A percentile compares a stretch with the other conserved stretches of the same genome.
phyloP scores from a whole-genome alignment of 2,329 filamentous ascomycete species.

The Talaromyces sp. region DNA sequence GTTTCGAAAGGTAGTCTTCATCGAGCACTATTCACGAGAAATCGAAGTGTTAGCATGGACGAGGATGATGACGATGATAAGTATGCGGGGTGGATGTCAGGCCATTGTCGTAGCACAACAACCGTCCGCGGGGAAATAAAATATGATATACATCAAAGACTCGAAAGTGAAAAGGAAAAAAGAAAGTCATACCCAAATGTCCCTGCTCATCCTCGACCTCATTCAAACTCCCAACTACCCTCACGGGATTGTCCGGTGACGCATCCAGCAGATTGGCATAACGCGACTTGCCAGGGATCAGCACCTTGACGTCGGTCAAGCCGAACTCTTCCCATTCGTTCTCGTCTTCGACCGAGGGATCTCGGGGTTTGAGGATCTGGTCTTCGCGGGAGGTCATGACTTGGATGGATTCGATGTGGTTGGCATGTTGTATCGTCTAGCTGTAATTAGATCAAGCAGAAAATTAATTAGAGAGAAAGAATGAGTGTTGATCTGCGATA shows the following conservation, averaged over 20 bases:
- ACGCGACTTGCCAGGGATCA: slow-evolving; percentile 48
- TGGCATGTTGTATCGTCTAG: background rate
- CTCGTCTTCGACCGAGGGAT: slow-evolving; percentile 47
- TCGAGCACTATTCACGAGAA: slow-evolving; percentile 35
- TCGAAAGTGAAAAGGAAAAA: background rate
- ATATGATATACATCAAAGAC: background rate
- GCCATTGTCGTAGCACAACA: background rate
- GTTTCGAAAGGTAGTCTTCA: slow-evolving; percentile 40
- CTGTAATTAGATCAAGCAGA: background rate
- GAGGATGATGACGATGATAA: background rate
- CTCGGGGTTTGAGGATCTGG: slow-evolving; percentile 45
- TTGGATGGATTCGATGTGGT: slow-evolving; percentile 13
- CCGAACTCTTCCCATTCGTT: slow-evolving; percentile 62
- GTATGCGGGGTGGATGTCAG: background rate
- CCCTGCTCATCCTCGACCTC: slow-evolving; percentile 46
- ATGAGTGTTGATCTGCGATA: background rate
- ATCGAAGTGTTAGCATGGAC: background rate
- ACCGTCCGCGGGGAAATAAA: slow-evolving; percentile 6
- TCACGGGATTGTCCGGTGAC: slow-evolving; percentile 54
- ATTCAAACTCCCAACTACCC: slow-evolving; percentile 54
- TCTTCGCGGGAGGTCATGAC: slow-evolving; percentile 48
- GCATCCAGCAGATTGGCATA: slow-evolving; percentile 57
- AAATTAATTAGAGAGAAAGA: background rate
- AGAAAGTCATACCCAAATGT: slow-evolving; percentile 36
- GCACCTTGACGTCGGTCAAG: slow-evolving; percentile 55